Evolutionary conservation across 2,329 filamentous ascomycete genomes (phyloP).

Genomic region (Hypoxylon sp.): DNA sequence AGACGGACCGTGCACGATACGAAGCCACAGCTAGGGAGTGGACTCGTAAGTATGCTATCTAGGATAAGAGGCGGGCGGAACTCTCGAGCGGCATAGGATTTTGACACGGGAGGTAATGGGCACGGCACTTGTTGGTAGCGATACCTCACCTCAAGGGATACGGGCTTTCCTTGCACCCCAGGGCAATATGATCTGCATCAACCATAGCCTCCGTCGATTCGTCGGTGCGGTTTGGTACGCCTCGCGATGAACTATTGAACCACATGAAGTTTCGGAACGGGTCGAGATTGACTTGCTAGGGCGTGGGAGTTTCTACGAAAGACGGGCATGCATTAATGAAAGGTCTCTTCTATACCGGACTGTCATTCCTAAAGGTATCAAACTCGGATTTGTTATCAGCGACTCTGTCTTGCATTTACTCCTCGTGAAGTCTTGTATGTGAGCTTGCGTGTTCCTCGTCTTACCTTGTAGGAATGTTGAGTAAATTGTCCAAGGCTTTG

Average conservation of each 20-base stretch:
- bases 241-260: conserved; percentile 22
- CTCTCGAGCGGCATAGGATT: conserved; percentile 11
- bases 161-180: conserved; percentile 35
- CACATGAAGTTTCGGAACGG: conserved; percentile 31
- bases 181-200: conserved; percentile 40
- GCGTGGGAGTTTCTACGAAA: conserved; percentile 37
- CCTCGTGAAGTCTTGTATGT: background rate
- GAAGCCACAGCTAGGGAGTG: conserved; percentile 97
- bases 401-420: background rate
- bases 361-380: conserved; percentile 19
- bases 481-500: background rate
- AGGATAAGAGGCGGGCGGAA: conserved; percentile 39
- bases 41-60: conserved; percentile 99
- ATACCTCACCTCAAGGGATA: conserved; percentile 31
- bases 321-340: conserved; percentile 34
- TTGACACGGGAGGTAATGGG: conserved; percentile 21
- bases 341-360: conserved; percentile 26
- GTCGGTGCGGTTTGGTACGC: conserved; percentile 39
- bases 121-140: conserved; percentile 33
- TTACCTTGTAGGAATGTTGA: background rate
- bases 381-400: conserved; percentile 29
- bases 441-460: background rate
- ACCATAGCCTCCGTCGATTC: conserved; percentile 38
- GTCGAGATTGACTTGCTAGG: conserved; percentile 32
- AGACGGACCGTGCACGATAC: conserved; percentile 95